These are phyloP conservation scores for Cladosporium sp. DNA, from an alignment of 2,329 filamentous ascomycete genomes.

Conservation along the genomic window DNA sequence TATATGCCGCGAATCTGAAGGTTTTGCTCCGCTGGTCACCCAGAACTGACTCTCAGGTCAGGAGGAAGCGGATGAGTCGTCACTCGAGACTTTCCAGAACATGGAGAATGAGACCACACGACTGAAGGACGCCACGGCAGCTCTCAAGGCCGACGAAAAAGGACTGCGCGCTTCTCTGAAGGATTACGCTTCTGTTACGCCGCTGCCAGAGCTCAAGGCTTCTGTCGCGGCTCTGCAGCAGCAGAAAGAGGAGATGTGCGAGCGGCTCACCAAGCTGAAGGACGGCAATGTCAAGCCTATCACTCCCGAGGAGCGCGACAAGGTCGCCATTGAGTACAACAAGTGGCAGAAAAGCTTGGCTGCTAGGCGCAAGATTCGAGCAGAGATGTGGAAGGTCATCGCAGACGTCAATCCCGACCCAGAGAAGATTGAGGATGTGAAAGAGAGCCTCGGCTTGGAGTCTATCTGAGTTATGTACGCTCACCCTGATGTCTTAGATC, in stretches of 20 bases:
- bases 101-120: conserved; percentile 52
- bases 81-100: conserved; percentile 50
- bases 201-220: conserved; percentile 51
- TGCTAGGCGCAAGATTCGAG: conserved; percentile 50
- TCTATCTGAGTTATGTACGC: conserved; percentile 15
- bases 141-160: conserved; percentile 50
- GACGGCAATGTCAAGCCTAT: conserved; percentile 48
- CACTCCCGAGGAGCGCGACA: conserved; percentile 49
- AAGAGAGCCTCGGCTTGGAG: conserved; percentile 41
- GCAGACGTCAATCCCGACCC: conserved; percentile 45
- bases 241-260: conserved; percentile 45
- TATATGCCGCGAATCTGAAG: conserved; percentile 31
- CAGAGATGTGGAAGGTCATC: conserved; percentile 53
- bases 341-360: conserved; percentile 42
- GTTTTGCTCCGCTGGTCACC: not conserved
- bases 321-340: conserved; percentile 49
- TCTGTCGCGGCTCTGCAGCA: conserved; percentile 46
- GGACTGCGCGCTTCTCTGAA: conserved; percentile 50
- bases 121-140: conserved; percentile 48
- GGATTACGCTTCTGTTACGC: conserved; percentile 50
- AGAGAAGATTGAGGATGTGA: conserved; percentile 41
- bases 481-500: not conserved
- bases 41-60: conserved; percentile 34
- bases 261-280: conserved; percentile 44
- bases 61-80: conserved; percentile 51